Evolutionary conservation across 768 basidiomycete species (phyloP), one percentile per base, ranked within the genome.

Genomic region (Mycena vitilis): DNA sequence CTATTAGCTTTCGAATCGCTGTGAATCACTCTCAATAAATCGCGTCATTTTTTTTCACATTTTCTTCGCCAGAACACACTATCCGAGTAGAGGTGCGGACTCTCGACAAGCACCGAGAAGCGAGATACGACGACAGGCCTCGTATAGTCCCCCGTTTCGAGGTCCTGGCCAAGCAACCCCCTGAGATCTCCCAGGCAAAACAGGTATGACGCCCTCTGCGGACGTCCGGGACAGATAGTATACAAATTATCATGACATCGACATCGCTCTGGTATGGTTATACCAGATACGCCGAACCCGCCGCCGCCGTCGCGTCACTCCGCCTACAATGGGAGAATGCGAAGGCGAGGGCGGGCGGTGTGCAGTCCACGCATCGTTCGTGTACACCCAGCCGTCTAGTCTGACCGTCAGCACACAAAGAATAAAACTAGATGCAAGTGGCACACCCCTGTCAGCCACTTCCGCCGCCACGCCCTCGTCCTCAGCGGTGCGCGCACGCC

Each of bases 331-430:
- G 23, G 69, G 63, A 2, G 61, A 78, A 79, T 81, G 81, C 47
- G 78, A 82, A 75, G 76, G 70, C 69, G 75, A 72, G 10, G 71
- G 67, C 40, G 67, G 78, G 45, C 75, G 78, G 63, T 88, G 81
- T 63, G 89, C 83, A 6, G 87, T 79, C 94, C 94, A 95, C 0
- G 84, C 80, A 65, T 94, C 93, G 69, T 93, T 91, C 10, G 90
- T 90, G 73, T 95, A 95, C 18, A 92, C 87, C 93, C 94, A 95
- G 4, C 92, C 94, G 73, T 88, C 92, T 90, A 54, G 36, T 40
- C 6, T 6, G 16, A n/a, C 11, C 7, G 36, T 8, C 44, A 49
- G 22, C n/a, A n/a, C 37, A 66, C 36, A 34, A 18, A 37, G 16
- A 48, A 38, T 2, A 53, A 20, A 10, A 61, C 42, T 12, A 22